A percentile compares a stretch with the other conserved stretches of the same genome.
phyloP scores from a whole-genome alignment of 2,329 filamentous ascomycete genomes.

The Ascochyta rabiei region DNA sequence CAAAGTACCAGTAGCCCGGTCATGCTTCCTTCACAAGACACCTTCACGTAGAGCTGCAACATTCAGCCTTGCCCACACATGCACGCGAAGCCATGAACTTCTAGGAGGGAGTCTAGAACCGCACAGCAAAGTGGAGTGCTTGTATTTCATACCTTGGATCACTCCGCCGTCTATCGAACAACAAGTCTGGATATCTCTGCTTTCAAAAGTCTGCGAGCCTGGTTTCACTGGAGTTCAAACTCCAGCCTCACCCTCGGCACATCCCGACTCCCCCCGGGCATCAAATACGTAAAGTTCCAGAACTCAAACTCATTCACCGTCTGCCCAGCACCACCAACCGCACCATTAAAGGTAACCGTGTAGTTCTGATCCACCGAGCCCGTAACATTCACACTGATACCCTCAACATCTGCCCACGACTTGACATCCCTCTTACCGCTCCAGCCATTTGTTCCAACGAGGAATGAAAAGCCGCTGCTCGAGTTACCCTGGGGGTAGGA shows the following conservation, averaged over 20 bases:
- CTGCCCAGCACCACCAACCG: conserved; percentile 44
- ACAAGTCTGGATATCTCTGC: too few relatives aligned
- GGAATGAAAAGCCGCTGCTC: conserved; percentile 57
- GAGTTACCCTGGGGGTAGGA: conserved; percentile 61
- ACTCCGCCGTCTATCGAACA: too few relatives aligned
- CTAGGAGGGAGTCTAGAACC: too few relatives aligned
- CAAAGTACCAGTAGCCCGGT: too few relatives aligned
- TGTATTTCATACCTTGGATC: too few relatives aligned
- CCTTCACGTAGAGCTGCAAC: too few relatives aligned
- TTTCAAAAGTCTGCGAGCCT: too few relatives aligned
- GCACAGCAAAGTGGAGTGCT: too few relatives aligned
- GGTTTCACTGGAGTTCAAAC: conserved; percentile 23
- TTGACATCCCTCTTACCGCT: conserved; percentile 52
- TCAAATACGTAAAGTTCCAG: conserved; percentile 53
- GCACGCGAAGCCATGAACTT: too few relatives aligned
- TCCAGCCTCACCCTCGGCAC: conserved; percentile 33
- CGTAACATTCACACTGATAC: conserved; percentile 53
- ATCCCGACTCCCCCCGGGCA: conserved; percentile 35
- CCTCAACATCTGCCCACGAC: conserved; percentile 57
- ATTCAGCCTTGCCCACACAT: too few relatives aligned
- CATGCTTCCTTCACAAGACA: too few relatives aligned
- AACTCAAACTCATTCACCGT: conserved; percentile 51
- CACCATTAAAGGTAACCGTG: conserved; percentile 54
- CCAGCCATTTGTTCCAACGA: conserved; percentile 55
- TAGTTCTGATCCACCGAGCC: conserved; percentile 54